Evolutionary conservation across 805 yeast genomes (phyloP), one percentile per base, ranked within the genome.

Genomic region (Candida nanaspora): DNA sequence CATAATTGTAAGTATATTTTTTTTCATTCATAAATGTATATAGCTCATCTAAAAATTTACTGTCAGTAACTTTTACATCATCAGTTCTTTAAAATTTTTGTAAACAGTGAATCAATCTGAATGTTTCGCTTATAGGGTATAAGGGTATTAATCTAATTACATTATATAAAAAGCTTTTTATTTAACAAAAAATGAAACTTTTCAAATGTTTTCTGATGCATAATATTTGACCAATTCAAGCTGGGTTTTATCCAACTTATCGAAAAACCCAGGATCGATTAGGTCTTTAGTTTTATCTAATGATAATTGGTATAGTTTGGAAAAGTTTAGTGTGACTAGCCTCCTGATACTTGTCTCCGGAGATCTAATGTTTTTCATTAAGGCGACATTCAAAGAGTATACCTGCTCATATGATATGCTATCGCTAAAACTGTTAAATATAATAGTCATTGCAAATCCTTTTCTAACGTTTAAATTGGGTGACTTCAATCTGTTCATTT

Each of bases 191-290:
- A n/a, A n/a, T n/a, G n/a, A n/a, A n/a, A n/a, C 30, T 28, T 6
- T 11, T 7, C n/a, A n/a, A 11, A 8, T 15, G 9, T 18, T 10
- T 14, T 6, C 28, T 8, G 18, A 18, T 11, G 65, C 60, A 50
- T 73, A 76, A 46, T 69, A 68, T 41, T 73, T 72, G 14, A 76
- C 65, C 38, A 77, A 53, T 45, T 66, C 71, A 40, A 56, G 57
- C 42, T 76, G 80, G 1, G 75, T 63, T 2, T 51, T 42, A 15
- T 69, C 56, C 30, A 75, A 52, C 41, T 59, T 62, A 27, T 53
- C 59, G 45, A 74, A 57, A 4, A 72, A 55, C 21, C 50, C 44
- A 30, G 53, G 56, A 28, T 51, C 56, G 5, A 57, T 46, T 34
- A 53, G 47, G 18, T 52, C 57, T 9, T 50, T 54, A 11, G 51